Conservation (phyloP, 495 filamentous ascomycete species). For the Hyaloscypha finlandica region DNA sequence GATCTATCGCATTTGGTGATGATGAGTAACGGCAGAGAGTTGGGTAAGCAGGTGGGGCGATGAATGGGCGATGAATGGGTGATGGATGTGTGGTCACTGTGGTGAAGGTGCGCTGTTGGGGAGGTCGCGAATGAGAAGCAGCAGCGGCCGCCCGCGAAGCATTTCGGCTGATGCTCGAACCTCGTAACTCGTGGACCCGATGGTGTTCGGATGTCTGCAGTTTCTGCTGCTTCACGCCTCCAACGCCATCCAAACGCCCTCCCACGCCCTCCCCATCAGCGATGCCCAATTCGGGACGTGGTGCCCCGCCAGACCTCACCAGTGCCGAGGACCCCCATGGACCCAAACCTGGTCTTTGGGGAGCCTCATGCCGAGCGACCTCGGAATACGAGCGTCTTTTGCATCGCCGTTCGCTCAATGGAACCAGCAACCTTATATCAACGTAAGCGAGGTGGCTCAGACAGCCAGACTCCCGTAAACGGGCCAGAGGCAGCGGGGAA, state of each 20-base stretch:
- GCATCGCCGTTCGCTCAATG: neutral
- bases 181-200: too few species aligned
- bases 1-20: neutral
- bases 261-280: neutral
- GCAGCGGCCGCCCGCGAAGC: neutral
- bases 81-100: too few species aligned
- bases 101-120: neutral
- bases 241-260: too few species aligned
- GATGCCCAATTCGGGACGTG: neutral
- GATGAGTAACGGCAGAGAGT: slow-evolving; percentile 1
- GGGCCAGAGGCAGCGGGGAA: neutral
- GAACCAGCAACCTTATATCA: neutral
- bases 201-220: neutral
- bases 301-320: neutral
- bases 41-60: neutral
- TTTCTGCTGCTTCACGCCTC: too few species aligned
- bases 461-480: neutral
- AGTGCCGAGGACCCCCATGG: neutral
- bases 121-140: neutral
- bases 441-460: neutral
- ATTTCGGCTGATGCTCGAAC: neutral
- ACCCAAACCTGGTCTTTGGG: neutral
- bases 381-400: neutral
- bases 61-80: too few species aligned
- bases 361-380: neutral